Base-by-base conservation (phyloP, 306 rosid species). In the Astragalus membranaceus region DNA sequence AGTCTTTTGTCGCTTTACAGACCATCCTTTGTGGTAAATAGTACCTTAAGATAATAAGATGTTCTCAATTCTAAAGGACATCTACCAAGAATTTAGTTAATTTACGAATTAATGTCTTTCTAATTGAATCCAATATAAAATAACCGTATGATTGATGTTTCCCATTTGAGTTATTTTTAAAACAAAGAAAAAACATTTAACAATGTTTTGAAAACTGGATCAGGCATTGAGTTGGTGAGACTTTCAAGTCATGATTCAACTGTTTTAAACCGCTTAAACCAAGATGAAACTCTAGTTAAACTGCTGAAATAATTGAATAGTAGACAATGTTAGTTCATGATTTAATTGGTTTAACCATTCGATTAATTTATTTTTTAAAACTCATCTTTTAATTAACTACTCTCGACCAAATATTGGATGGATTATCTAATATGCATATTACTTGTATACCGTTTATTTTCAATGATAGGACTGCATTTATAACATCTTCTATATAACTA, bases 1-100 rank as follows among this genome's bases (percentile, higher is more conserved):
- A 12, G 7, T 48, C 30, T 20, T 35, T 51, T 68, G 12, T 58
- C 48, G 52, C 83, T 70, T 70, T 53, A 63, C 63, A 64, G n/a
- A 9, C 35, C 12, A 52, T 43, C 0, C 39, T 64, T 59, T 47
- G 50, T 35, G 69, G 53, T 64, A n/a, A 23, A 0, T 39, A 35
- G 9, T 61, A 5, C 5, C 33, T 15, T 36, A 7, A 33, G 3
- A 55, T 20, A n/a, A n/a, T n/a, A 3, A 35, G 6, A 5, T n/a
- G 2, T 36, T 61, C 63, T 9, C 36, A 37, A 4, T n/a, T 8
- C 11, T 23, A 43, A 2, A 64, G 8, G 30, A 26, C 30, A 26
- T 26, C 30, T 1, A 26, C 30, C 30, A 26, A 26, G 30, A 26
- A 26, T 26, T 26, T 26, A 3, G 30, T 2, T 26, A 26, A 26